phyloP scores from a whole-genome alignment of 371 early-diverging fungal genomes.

The Lichtheimia corymbifera region DNA sequence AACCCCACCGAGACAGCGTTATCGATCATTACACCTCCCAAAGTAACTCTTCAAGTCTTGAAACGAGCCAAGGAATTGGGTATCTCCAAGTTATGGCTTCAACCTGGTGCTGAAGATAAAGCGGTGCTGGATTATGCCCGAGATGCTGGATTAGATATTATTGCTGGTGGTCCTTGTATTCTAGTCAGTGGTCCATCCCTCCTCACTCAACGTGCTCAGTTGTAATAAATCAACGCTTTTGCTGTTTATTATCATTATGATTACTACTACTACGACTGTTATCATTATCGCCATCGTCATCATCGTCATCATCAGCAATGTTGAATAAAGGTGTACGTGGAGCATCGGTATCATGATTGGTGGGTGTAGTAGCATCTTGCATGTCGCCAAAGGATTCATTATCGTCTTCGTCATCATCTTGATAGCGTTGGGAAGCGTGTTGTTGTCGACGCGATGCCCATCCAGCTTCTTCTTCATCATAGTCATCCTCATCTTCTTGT shows the following conservation, averaged over 20 bases:
- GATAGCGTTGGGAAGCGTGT: neutral
- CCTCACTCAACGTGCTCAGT: slow-evolving; percentile 11
- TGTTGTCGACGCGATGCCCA: slow-evolving; percentile 4
- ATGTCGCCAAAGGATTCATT: slow-evolving; percentile 23
- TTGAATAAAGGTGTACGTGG: slow-evolving; percentile 15
- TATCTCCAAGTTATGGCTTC: slow-evolving; percentile 74
- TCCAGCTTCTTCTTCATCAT: neutral
- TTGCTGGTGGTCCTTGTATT: slow-evolving; percentile 78
- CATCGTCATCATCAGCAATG: slow-evolving; percentile 20
- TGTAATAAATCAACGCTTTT: slow-evolving; percentile 1
- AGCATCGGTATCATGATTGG: neutral
- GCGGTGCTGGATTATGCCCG: slow-evolving; percentile 53
- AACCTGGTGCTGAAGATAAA: slow-evolving; percentile 77
- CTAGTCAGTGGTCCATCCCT: slow-evolving; percentile 58
- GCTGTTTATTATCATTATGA: neutral
- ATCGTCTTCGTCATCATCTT: slow-evolving; percentile 12
- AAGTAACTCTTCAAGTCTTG: slow-evolving; percentile 64
- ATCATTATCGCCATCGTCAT: neutral
- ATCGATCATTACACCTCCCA: slow-evolving; percentile 83
- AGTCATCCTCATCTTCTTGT: slow-evolving; percentile 21
- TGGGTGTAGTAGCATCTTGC: slow-evolving; percentile 16
- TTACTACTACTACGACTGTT: neutral
- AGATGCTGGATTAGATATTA: slow-evolving; percentile 54
- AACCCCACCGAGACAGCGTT: slow-evolving; percentile 49
- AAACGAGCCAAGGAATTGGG: slow-evolving; percentile 65